These are phyloP conservation scores for Mycena haematopus DNA, from an alignment of 768 basidiomycete genomes.

Conservation along the genomic window DNA sequence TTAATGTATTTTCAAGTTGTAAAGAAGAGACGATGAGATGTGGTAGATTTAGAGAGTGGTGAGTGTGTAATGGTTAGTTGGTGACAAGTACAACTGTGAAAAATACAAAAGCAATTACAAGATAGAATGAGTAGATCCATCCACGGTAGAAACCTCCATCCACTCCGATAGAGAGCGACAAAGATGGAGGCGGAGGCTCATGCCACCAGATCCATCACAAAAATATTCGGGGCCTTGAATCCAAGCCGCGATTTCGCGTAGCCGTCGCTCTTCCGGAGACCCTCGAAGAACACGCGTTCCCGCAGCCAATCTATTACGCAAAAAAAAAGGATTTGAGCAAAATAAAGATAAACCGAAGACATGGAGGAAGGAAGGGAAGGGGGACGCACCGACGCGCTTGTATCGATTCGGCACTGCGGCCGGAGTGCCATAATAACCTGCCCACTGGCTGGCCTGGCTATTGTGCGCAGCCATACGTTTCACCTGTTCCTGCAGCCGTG, in stretches of 20 bases:
- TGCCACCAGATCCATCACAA: constrained; percentile 69
- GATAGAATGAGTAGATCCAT: neutral
- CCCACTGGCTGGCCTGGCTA: constrained; percentile 32
- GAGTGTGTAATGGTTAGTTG: neutral
- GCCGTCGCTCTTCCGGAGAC: constrained; percentile 60
- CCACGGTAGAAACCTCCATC: constrained; percentile 5
- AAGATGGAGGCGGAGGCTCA: constrained; percentile 13
- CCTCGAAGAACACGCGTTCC: constrained; percentile 75
- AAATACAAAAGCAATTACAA: constrained; percentile 14
- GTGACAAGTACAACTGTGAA: constrained; percentile 1
- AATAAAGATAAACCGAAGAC: constrained; percentile 4
- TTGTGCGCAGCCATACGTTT: constrained; percentile 61
- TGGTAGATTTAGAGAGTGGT: neutral
- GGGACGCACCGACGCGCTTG: constrained; percentile 62
- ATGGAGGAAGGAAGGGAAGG: neutral
- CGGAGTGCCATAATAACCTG: constrained; percentile 56
- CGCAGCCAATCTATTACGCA: constrained; percentile 73
- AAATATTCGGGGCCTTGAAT: constrained; percentile 80
- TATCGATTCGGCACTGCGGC: constrained; percentile 53
- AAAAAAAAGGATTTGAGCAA: too few species aligned
- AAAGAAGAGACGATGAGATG: neutral
- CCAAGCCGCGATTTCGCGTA: constrained; percentile 70
- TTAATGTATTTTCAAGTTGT: neutral
- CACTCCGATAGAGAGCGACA: constrained; percentile 23
- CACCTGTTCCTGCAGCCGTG: constrained; percentile 74